Evolutionary conservation across 495 filamentous ascomycete genomes (phyloP), one percentile per base, ranked within the genome.

Genomic region (Lasiosphaeria hispida): DNA sequence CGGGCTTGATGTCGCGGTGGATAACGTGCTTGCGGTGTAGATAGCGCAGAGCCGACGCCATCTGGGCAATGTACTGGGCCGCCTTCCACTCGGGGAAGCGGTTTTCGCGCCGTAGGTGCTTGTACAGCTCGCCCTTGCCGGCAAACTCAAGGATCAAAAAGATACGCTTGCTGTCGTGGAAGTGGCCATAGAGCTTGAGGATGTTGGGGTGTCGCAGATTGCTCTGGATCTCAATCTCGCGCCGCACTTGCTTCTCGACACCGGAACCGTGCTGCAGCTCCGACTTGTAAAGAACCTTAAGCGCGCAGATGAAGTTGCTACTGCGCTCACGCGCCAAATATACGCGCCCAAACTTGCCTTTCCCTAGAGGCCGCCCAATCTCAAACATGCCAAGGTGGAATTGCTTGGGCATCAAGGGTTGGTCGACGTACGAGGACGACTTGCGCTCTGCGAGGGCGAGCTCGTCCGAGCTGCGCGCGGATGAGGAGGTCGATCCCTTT

Each of bases 361-460:
- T 98, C 8, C 94, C 94, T 5, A 98, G 77, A 2, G 94, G 95
- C 47, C 92, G 89, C 9, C 94, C 94, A 63, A 98, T 97, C 66
- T 98, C 94, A 67, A 98, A 98, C 94, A 98, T 97, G 70, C 93
- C 92, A 2, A 98, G 86, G 62, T 97, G 91, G 69, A 94, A 90
- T 51, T 91, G 82, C 63, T 88, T 93, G n/a, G 66, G 64, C 5
- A 58, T 54, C n/a, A 67, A 48, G 7, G 90, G 84, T 50, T 85
- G 79, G 55, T 85, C 84, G 55, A 87, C 75, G 18, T 80, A 67
- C 2, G 75, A 66, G 15, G 76, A 72, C 5, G 82, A 80, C 40
- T 75, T 77, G 41, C 80, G 79, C 59, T 85, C 81, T 1, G 77
- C 73, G 7, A 61, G 59, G n/a, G 67, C 58, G 30, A 58, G 18